These are phyloP conservation scores for Vigna trinervia DNA, from an alignment of 306 rosid genomes.

Conservation along the genomic window DNA sequence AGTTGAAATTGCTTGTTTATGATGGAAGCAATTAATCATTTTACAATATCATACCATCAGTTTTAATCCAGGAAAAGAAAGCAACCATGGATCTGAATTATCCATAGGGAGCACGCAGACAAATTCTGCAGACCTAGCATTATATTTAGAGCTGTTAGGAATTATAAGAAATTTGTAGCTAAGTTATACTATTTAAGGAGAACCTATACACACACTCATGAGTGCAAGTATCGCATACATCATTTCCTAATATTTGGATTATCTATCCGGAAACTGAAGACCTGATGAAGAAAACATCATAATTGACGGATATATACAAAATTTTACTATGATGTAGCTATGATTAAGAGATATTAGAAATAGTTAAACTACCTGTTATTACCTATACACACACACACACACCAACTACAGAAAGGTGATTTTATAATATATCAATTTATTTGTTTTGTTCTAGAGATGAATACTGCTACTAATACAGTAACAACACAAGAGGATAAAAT, in stretches of 20 bases:
- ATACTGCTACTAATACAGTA: too few species aligned
- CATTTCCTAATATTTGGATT: slow-evolving; percentile 21
- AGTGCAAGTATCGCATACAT: not conserved
- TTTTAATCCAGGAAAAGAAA: too few species aligned
- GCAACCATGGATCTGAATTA: too few species aligned
- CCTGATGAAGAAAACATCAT: not conserved
- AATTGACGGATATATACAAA: not conserved
- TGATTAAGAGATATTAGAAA: not conserved
- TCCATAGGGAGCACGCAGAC: too few species aligned
- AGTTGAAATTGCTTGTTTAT: slow-evolving; percentile 4
- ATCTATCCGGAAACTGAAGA: not conserved
- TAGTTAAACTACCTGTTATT: not conserved
- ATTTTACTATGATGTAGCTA: not conserved
- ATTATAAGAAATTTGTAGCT: not conserved
- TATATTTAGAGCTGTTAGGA: not conserved
- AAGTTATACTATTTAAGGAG: not conserved
- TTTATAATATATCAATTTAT: too few species aligned
- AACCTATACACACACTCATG: not conserved
- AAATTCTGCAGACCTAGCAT: not conserved
- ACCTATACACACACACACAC: not conserved
- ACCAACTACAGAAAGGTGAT: too few species aligned
- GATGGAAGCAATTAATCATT: slow-evolving; percentile 20
- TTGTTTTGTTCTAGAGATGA: too few species aligned
- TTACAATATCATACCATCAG: too few species aligned
- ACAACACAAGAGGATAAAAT: too few species aligned